These are phyloP conservation scores for Moricandia moricandioides DNA, from an alignment of 345 rosid genomes.

Conservation along the genomic window DNA sequence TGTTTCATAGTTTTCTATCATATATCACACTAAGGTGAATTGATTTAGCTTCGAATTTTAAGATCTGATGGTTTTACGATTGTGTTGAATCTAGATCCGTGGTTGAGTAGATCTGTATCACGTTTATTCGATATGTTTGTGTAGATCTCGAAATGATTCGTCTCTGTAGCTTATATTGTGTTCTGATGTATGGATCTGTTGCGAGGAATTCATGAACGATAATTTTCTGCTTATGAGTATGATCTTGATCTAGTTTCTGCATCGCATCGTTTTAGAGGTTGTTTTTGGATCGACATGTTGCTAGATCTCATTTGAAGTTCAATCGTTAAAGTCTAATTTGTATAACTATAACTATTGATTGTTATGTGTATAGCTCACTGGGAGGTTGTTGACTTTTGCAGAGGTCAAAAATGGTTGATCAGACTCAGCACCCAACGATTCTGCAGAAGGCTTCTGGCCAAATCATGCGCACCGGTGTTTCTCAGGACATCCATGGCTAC, in stretches of 20 bases:
- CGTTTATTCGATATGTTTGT: not conserved
- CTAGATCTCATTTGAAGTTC: not conserved
- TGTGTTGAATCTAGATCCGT: not conserved
- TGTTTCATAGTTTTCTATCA: not conserved
- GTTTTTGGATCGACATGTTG: not conserved
- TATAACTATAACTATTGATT: not conserved
- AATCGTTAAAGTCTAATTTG: not conserved
- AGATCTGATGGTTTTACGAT: constrained; percentile 4
- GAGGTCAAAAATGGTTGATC: constrained; percentile 71
- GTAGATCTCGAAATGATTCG: not conserved
- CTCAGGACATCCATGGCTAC: constrained; percentile 47
- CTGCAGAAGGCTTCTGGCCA: constrained; percentile 73
- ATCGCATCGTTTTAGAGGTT: no score
- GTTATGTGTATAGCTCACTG: not conserved
- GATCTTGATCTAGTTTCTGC: not conserved
- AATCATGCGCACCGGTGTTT: constrained; percentile 43
- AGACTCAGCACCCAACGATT: constrained; percentile 61
- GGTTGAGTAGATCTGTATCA: not conserved
- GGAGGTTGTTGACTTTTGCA: constrained; percentile 19
- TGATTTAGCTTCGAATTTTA: not conserved
- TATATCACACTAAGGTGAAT: constrained; percentile 23
- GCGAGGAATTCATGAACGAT: not conserved
- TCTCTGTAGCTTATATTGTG: not conserved
- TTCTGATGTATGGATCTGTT: constrained; percentile 6
- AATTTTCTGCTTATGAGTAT: not conserved